A percentile compares a stretch with the other conserved stretches of the same genome.
These are phyloP conservation scores for Ceratorhiza oryzae-sativae DNA, from an alignment of 1,284 basidiomycete species.

Conservation along the genomic window DNA sequence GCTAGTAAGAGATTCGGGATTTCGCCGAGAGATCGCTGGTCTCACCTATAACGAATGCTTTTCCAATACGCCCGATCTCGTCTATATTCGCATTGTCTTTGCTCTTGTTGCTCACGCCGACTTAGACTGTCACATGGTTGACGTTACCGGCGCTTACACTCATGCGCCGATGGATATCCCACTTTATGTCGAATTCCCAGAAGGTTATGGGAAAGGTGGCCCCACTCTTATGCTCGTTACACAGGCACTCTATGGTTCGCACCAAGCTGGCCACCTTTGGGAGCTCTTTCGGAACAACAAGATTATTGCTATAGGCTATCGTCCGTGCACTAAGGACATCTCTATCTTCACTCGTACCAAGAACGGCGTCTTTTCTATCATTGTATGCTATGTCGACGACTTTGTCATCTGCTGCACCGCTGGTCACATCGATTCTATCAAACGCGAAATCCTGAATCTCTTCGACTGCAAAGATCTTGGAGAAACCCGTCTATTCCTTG, in stretches of 20 bases:
- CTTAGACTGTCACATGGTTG: conserved; percentile 23
- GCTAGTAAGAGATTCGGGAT: too few relatives aligned
- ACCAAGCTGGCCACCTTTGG: conserved; percentile 7
- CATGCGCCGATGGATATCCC: conserved; percentile 12
- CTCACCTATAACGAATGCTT: not conserved
- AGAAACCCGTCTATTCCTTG: conserved; percentile 39
- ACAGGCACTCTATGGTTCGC: conserved; percentile 4
- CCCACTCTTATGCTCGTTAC: conserved; percentile 6
- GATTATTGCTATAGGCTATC: conserved; percentile 5
- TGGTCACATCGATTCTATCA: conserved; percentile 5
- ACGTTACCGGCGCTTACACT: conserved; percentile 23
- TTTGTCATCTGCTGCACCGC: conserved; percentile 12
- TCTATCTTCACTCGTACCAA: not conserved
- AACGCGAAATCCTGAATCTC: conserved; percentile 6
- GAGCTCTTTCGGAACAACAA: conserved; percentile 9
- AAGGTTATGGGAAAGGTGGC: conserved; percentile 13
- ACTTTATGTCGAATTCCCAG: conserved; percentile 11
- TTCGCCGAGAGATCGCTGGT: not conserved
- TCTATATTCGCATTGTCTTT: not conserved
- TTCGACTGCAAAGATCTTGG: conserved; percentile 41
- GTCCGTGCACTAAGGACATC: not conserved
- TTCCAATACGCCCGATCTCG: conserved; percentile 15
- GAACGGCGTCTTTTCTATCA: not conserved
- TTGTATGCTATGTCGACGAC: conserved; percentile 25
- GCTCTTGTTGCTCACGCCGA: not conserved